A percentile compares a stretch with the other conserved stretches of the same genome.
These are phyloP conservation scores for Cladobotryum protrusum DNA, from an alignment of 2,329 filamentous ascomycete species.

Conservation along the genomic window DNA sequence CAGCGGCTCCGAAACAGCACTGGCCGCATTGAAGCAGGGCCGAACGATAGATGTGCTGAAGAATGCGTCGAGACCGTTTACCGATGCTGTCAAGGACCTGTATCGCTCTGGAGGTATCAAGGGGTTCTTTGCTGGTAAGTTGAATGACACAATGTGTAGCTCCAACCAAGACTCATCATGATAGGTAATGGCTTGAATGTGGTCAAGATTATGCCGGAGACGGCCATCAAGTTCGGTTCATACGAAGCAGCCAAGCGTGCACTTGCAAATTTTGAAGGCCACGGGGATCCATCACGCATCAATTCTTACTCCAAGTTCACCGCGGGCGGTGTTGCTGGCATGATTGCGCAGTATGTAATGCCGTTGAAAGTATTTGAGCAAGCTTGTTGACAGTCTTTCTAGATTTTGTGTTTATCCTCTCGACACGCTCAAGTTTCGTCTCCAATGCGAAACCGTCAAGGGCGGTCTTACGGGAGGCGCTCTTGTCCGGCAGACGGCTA, in stretches of 20 bases:
- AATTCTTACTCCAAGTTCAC: slow-evolving; percentile 82
- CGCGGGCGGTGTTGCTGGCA: slow-evolving; percentile 84
- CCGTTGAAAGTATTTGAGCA: neutral
- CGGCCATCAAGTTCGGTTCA: slow-evolving; percentile 94
- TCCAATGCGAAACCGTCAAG: slow-evolving; percentile 90
- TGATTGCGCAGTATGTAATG: slow-evolving; percentile 73
- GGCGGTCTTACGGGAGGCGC: slow-evolving; percentile 78
- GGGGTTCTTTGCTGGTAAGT: slow-evolving; percentile 85
- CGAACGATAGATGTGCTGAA: slow-evolving; percentile 57
- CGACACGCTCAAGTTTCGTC: slow-evolving; percentile 72
- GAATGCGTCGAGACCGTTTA: slow-evolving; percentile 62
- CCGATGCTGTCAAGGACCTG: slow-evolving; percentile 67
- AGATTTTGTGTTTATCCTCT: slow-evolving; percentile 91
- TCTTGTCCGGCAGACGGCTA: slow-evolving; percentile 74
- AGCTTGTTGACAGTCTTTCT: slow-evolving; percentile 17
- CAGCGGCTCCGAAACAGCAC: slow-evolving; percentile 43
- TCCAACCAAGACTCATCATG: neutral
- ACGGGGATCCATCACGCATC: slow-evolving; percentile 72
- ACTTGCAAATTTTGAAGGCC: slow-evolving; percentile 80
- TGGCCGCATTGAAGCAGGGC: slow-evolving; percentile 64
- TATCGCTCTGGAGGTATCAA: slow-evolving; percentile 81
- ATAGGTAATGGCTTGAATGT: slow-evolving; percentile 93
- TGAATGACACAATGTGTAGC: too few relatives aligned
- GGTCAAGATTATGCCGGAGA: slow-evolving; percentile 97
- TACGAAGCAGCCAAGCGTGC: slow-evolving; percentile 92